Conservation (phyloP, 2,329 filamentous ascomycete genomes). For the Alternaria brassicae region DNA sequence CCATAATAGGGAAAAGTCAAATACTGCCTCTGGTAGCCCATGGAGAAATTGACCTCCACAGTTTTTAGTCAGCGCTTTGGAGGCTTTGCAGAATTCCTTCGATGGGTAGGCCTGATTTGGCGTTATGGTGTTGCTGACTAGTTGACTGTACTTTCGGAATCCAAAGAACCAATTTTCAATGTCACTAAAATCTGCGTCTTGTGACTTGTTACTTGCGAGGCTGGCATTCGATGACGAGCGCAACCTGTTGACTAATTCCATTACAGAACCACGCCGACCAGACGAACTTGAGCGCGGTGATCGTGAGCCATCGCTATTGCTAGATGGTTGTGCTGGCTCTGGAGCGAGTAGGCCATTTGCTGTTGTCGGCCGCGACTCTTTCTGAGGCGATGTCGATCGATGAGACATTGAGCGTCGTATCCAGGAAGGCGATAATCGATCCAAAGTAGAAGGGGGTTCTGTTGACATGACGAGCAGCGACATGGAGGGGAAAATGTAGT, state of each 20-base stretch:
- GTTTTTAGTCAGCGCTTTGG: conserved; percentile 36
- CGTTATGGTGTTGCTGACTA: conserved; percentile 34
- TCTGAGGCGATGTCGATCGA: conserved; percentile 21
- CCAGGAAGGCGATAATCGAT: conserved; percentile 35
- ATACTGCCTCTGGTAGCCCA: conserved; percentile 42
- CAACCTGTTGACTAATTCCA: conserved; percentile 33
- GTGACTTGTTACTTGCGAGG: conserved; percentile 22
- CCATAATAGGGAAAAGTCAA: conserved; percentile 45
- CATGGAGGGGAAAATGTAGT: conserved; percentile 22
- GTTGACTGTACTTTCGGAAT: conserved; percentile 42
- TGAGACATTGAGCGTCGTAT: conserved; percentile 28
- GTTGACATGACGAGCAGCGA: conserved; percentile 39
- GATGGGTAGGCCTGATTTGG: conserved; percentile 18
- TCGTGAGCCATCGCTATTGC: conserved; percentile 37
- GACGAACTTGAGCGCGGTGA: conserved; percentile 33
- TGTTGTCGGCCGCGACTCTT: conserved; percentile 26
- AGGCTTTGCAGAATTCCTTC: conserved; percentile 31
- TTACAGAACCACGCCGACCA: conserved; percentile 30
- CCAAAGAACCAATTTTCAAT: conserved; percentile 41
- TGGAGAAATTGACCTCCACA: conserved; percentile 42
- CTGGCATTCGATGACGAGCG: conserved; percentile 40
- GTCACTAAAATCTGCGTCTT: conserved; percentile 34
- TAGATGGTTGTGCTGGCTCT: conserved; percentile 27
- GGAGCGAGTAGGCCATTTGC: conserved; percentile 25
- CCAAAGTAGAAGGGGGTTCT: conserved; percentile 26